Evolutionary conservation across 192 early-diverging fungal genomes (phyloP).

Genomic region (Coemansia sp.): DNA sequence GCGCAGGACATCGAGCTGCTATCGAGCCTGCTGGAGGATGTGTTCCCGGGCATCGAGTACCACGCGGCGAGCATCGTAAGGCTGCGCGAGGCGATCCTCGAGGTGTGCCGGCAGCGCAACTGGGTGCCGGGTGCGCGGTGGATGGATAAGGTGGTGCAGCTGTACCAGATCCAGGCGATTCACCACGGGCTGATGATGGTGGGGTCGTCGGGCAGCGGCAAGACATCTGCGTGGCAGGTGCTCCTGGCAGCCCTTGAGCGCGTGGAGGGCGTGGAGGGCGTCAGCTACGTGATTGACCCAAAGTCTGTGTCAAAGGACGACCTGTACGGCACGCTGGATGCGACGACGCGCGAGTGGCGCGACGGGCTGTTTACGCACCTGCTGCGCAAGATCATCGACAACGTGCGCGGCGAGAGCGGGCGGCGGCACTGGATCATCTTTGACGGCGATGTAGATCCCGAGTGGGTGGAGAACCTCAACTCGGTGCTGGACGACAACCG

Average conservation of each 20-base stretch:
- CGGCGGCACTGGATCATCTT: conserved; percentile 99
- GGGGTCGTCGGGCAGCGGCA: conserved; percentile 95
- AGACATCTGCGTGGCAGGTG: conserved; percentile 92
- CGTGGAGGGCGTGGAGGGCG: conserved; percentile 88
- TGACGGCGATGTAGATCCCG: conserved; percentile 99
- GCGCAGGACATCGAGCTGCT: conserved; percentile 91
- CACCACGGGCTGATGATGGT: conserved; percentile 99
- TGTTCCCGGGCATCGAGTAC: conserved; percentile 92
- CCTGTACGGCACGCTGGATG: conserved; percentile 93
- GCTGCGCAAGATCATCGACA: conserved; percentile 96
- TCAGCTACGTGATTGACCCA: conserved; percentile 94
- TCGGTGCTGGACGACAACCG: conserved; percentile 98
- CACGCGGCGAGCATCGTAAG: conserved; percentile 72
- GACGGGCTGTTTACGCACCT: conserved; percentile 99
- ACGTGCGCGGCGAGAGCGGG: conserved; percentile 91
- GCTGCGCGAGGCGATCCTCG: conserved; percentile 72
- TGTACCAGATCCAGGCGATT: conserved; percentile 97
- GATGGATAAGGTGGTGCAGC: conserved; percentile 97
- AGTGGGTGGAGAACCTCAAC: conserved; percentile 99
- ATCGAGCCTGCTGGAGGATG: conserved; percentile 83
- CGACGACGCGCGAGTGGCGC: conserved; percentile 99
- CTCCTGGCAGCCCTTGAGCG: conserved; percentile 86
- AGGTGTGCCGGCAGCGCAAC: conserved; percentile 73
- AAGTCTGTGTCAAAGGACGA: conserved; percentile 98
- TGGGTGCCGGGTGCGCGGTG: conserved; percentile 78